Evolutionary conservation across 108 stramenopile species (phyloP).

Genomic region (Phaeodactylum tricornutum): DNA sequence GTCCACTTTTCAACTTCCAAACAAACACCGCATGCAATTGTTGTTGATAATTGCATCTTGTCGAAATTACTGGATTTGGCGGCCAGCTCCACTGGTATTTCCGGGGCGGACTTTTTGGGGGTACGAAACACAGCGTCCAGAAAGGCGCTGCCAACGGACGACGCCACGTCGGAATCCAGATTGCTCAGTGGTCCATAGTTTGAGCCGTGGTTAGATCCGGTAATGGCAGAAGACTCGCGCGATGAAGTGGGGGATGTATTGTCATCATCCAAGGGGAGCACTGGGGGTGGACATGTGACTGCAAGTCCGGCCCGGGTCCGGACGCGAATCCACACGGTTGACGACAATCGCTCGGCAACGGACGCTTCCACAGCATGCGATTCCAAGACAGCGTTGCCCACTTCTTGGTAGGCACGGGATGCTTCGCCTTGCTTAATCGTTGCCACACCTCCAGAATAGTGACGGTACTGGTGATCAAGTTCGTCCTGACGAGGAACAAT

Average conservation of each 20-base stretch:
- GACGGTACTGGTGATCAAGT: constrained; percentile 45
- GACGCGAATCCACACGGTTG: constrained; percentile 51
- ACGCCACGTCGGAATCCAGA: constrained; percentile 43
- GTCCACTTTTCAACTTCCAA: constrained; percentile 56
- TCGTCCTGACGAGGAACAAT: constrained; percentile 63
- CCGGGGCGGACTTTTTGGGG: constrained; percentile 16
- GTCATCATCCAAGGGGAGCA: constrained; percentile 11
- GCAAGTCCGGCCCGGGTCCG: constrained; percentile 37
- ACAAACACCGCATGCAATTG: constrained; percentile 62
- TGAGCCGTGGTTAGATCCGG: constrained; percentile 6
- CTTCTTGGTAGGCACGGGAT: constrained; percentile 49
- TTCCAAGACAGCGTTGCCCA: constrained; percentile 61
- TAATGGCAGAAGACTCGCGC: constrained; percentile 18
- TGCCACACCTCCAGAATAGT: constrained; percentile 34
- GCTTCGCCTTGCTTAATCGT: background rate
- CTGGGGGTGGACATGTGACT: constrained; percentile 49
- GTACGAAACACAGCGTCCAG: constrained; percentile 52
- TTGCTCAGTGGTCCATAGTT: constrained; percentile 3
- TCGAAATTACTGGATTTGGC: constrained; percentile 1
- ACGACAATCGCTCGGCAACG: background rate
- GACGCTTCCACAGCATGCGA: constrained; percentile 10
- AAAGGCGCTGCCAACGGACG: constrained; percentile 49
- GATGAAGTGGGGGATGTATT: constrained; percentile 33
- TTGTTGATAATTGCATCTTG: constrained; percentile 5
- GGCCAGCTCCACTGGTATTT: background rate